These are phyloP conservation scores for Posidonia oceanica DNA, from an alignment of 116 monocot species.

Conservation along the genomic window DNA sequence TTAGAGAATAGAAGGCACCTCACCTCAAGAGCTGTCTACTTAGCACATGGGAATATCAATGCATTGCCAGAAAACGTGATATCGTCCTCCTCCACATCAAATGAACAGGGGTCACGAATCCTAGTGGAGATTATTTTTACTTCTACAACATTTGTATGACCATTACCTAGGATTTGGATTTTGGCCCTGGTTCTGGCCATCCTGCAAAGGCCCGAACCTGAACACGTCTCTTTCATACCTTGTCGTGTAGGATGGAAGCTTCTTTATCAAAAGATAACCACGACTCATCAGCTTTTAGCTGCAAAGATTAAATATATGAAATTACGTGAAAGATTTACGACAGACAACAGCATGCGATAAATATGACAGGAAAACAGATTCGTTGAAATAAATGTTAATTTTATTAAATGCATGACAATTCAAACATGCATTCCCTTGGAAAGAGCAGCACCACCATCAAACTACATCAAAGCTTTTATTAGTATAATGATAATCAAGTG, in stretches of 20 bases:
- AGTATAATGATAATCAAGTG: no score
- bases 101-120: constrained; percentile 8
- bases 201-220: constrained; percentile 96
- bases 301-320: constrained; percentile 4
- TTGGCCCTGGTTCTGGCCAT: constrained; percentile 87
- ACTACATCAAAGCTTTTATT: background rate
- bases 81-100: constrained; percentile 31
- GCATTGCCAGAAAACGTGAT: constrained; percentile 40
- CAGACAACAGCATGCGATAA: no score
- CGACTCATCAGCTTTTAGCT: constrained; percentile 74
- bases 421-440: background rate
- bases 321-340: background rate
- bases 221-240: constrained; percentile 56
- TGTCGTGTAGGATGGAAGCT: constrained; percentile 68
- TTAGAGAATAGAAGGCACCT: constrained; percentile 30
- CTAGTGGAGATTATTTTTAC: constrained; percentile 84
- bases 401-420: background rate
- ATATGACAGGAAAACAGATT: no score
- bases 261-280: constrained; percentile 88
- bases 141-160: constrained; percentile 32
- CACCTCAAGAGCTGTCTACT: constrained; percentile 72
- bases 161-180: constrained; percentile 34
- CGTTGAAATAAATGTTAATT: no score
- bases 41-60: constrained; percentile 66
- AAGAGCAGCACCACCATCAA: background rate